Conservation (phyloP, 108 stramenopile species). For the Conticribra guillardii region DNA sequence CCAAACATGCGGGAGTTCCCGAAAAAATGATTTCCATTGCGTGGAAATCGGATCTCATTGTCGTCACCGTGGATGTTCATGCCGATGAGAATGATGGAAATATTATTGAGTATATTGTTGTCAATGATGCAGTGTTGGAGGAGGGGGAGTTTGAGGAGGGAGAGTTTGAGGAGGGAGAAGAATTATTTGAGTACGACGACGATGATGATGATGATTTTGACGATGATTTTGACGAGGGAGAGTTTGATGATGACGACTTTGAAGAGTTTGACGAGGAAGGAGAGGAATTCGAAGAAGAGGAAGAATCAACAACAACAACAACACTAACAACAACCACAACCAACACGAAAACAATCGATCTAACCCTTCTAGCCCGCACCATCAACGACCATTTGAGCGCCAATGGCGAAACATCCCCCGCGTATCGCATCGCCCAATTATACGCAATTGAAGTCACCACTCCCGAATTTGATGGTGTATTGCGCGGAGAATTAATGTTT, state of each 20-base stretch:
- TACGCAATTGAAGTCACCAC: constrained; percentile 85
- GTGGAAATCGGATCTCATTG: constrained; percentile 63
- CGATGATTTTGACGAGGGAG: constrained; percentile 3
- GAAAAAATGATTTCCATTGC: constrained; percentile 54
- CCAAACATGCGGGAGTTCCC: constrained; percentile 28
- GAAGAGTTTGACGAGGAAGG: constrained; percentile 25
- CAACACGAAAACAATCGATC: constrained; percentile 32
- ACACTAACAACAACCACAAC: not conserved
- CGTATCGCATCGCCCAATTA: constrained; percentile 53
- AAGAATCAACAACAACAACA: not conserved
- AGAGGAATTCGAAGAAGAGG: not conserved
- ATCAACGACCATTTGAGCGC: constrained; percentile 64
- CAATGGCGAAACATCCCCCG: constrained; percentile 39
- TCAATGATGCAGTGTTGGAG: constrained; percentile 10
- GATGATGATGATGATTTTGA: constrained; percentile 28
- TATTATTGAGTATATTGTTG: constrained; percentile 2
- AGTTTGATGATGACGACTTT: constrained; percentile 9
- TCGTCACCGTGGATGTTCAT: constrained; percentile 60
- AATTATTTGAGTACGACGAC: constrained; percentile 17
- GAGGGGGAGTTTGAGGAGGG: constrained; percentile 29
- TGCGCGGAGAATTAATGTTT: constrained; percentile 54
- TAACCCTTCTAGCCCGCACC: constrained; percentile 57
- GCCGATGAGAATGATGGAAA: constrained; percentile 25
- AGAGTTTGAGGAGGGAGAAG: constrained; percentile 18
- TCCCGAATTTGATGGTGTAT: constrained; percentile 46